Evolutionary conservation across 495 filamentous ascomycete species (phyloP).

Genomic region (Thermochaetoides thermophila): DNA sequence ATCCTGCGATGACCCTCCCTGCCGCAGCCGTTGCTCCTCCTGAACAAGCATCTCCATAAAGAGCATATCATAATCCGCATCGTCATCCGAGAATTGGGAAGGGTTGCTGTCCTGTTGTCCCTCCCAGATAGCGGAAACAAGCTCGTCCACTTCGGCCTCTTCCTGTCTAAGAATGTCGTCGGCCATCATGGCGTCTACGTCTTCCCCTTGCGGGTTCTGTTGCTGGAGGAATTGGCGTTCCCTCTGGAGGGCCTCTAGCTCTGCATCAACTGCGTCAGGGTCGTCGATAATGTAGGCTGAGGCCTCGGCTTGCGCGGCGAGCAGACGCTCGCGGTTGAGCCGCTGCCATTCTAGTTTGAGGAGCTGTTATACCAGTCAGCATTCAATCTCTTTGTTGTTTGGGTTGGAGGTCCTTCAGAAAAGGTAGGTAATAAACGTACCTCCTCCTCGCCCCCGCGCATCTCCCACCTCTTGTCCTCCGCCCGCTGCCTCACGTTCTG

Average conservation of each 20-base stretch:
- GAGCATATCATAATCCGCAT: slow-evolving; percentile 45
- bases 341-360: slow-evolving; percentile 33
- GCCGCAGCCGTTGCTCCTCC: neutral
- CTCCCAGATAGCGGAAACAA: too few species aligned
- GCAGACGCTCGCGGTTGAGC: slow-evolving; percentile 23
- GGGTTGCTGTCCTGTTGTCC: too few species aligned
- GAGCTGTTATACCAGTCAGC: slow-evolving; percentile 21
- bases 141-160: slow-evolving; percentile 42
- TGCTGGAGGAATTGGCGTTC: slow-evolving; percentile 23
- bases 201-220: slow-evolving; percentile 20
- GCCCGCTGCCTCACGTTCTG: slow-evolving; percentile 58
- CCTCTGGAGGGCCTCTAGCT: slow-evolving; percentile 26
- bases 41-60: slow-evolving; percentile 36
- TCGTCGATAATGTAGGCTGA: slow-evolving; percentile 24
- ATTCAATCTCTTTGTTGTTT: neutral
- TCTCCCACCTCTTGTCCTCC: slow-evolving; percentile 49
- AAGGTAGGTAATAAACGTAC: slow-evolving; percentile 26
- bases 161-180: slow-evolving; percentile 38
- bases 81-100: slow-evolving; percentile 36
- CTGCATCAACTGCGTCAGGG: slow-evolving; percentile 15
- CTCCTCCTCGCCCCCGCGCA: slow-evolving; percentile 64
- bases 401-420: too few species aligned
- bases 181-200: slow-evolving; percentile 28
- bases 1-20: slow-evolving; percentile 7
- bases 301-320: slow-evolving; percentile 9